These are phyloP conservation scores for Ramicandelaber brevisporus DNA, from an alignment of 192 early-diverging fungal species.

Conservation along the genomic window DNA sequence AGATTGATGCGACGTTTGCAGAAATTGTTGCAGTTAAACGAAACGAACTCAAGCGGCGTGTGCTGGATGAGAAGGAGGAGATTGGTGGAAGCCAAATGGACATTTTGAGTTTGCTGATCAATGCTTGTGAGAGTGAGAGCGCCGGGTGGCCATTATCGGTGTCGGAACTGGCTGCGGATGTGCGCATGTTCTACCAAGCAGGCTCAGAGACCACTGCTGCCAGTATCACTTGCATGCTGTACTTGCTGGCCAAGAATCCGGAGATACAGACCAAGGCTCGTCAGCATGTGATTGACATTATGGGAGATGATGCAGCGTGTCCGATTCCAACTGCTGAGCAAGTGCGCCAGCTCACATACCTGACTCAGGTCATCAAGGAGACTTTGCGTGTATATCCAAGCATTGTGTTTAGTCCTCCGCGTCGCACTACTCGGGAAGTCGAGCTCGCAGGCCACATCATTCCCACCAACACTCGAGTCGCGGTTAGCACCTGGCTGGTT, in stretches of 20 bases:
- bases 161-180: no score
- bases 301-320: conserved; percentile 23
- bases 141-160: no score
- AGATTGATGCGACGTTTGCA: no score
- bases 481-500: conserved; percentile 20
- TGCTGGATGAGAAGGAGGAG: no score
- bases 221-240: conserved; percentile 20
- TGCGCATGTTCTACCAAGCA: conserved; percentile 23
- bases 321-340: conserved; percentile 23
- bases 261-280: conserved; percentile 27
- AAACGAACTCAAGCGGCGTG: no score
- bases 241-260: conserved; percentile 13
- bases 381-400: conserved; percentile 16
- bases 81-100: no score
- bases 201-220: conserved; percentile 30
- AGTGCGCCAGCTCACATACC: conserved; percentile 18
- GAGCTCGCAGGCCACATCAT: conserved; percentile 17
- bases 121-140: no score
- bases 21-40: no score
- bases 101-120: no score
- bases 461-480: conserved; percentile 18
- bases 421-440: conserved; percentile 15
- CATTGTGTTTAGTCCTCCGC: conserved; percentile 9
- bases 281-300: conserved; percentile 16
- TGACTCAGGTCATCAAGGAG: conserved; percentile 25